Conservation (phyloP, 805 yeast species). For the Metschnikowia bowlesiae region DNA sequence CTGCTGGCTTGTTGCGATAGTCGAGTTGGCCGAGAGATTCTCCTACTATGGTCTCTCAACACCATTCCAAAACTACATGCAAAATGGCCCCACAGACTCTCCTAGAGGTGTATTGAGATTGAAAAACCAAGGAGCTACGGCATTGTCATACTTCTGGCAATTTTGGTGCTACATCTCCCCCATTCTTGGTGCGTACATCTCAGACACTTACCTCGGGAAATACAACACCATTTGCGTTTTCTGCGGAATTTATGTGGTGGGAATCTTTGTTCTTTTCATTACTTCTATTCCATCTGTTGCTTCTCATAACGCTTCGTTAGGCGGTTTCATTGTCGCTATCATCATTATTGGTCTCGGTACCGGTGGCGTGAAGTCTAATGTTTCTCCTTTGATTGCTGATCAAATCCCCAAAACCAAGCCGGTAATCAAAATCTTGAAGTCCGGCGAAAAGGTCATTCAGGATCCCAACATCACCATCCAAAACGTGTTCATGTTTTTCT, state of each 20-base stretch:
- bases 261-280: constrained; percentile 59
- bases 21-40: constrained; percentile 15
- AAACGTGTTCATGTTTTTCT: constrained; percentile 14
- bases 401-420: constrained; percentile 37
- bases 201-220: constrained; percentile 73
- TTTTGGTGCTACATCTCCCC: constrained; percentile 15
- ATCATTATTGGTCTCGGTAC: constrained; percentile 68
- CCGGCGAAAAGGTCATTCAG: constrained; percentile 13
- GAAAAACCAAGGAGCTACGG: constrained; percentile 11
- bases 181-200: constrained; percentile 34
- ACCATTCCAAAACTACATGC: constrained; percentile 16
- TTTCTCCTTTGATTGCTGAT: constrained; percentile 68
- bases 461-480: constrained; percentile 15
- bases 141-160: constrained; percentile 13
- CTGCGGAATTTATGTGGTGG: constrained; percentile 53
- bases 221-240: constrained; percentile 62
- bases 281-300: constrained; percentile 63
- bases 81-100: constrained; percentile 9
- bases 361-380: constrained; percentile 75
- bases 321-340: constrained; percentile 56
- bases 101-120: constrained; percentile 12
- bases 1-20: constrained; percentile 14
- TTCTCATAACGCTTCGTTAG: constrained; percentile 47
- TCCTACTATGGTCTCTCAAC: constrained; percentile 15
- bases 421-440: constrained; percentile 29